A percentile compares a stretch with the other conserved stretches of the same genome.
Evolutionary conservation across 2,329 filamentous ascomycete genomes (phyloP).

Genomic region (Diplodia mutila): DNA sequence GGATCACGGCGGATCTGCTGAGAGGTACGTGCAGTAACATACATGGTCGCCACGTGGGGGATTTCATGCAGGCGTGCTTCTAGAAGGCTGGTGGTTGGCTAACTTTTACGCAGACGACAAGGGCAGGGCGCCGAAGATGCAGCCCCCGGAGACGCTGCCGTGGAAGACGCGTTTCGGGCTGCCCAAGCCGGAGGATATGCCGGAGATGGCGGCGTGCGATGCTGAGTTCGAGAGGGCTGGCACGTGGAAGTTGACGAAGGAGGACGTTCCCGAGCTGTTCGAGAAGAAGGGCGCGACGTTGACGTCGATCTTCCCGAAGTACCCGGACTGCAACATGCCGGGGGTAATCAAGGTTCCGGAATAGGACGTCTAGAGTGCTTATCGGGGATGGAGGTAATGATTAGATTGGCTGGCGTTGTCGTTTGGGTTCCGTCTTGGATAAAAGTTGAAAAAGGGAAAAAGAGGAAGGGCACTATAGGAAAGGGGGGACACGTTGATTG

Average conservation of each 20-base stretch:
- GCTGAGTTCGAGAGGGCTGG: neutral
- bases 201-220: neutral
- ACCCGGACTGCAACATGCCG: neutral
- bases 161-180: neutral
- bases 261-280: neutral
- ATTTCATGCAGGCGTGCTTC: neutral
- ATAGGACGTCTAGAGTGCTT: neutral
- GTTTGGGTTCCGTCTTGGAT: neutral
- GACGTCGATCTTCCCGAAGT: neutral
- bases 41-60: neutral
- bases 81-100: neutral
- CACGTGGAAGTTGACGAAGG: neutral
- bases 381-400: neutral
- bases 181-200: neutral
- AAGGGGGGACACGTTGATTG: neutral
- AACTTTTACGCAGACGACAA: neutral
- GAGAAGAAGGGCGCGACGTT: neutral
- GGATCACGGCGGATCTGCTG: constrained; percentile 15
- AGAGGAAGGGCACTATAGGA: neutral
- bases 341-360: neutral
- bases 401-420: neutral
- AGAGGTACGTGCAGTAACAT: neutral
- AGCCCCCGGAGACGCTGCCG: neutral
- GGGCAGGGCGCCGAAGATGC: neutral
- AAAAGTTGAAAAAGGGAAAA: neutral